Evolutionary conservation across 176 grass and related monocot genomes (phyloP), one percentile per base, ranked within the genome.

Genomic region (Alopecurus myosuroides): DNA sequence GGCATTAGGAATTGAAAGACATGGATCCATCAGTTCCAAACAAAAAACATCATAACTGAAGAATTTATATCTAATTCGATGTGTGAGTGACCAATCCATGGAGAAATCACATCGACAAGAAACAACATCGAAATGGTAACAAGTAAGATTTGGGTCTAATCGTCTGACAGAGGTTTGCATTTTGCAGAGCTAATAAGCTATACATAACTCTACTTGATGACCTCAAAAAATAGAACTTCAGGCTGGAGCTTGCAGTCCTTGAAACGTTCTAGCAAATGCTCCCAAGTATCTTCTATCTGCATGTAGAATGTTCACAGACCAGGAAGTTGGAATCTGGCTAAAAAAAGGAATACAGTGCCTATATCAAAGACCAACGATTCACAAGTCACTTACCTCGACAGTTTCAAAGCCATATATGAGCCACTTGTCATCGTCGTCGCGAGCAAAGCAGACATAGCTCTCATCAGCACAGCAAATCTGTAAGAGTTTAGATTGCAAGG

Each of bases 401-500:
- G 20, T 81, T 4, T 66, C 11, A 20, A 20, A 61, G 15, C 31
- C 58, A 80, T 63, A 49, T 63, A 80, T 65, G 40, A 65, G 40
- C 77, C 77, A 80, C 77, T n/a, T 80, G 58, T 80, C 60, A 18
- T 80, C 9, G 19, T 51, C 17, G 49, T 80, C 18, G 0, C 45
- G 44, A 81, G 78, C 62, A 81, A 81, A 68, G 78, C 44, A 81
- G 62, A 81, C 20, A 6, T 68, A 68, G 30, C 44, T 7, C 7
- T 49, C 62, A 26, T 52, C 62, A 20, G 22, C 62, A 52, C 35
- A 69, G 62, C 19, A 51, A 13, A 81, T 68, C 78, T 81, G 45
- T 13, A 69, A 52, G 44, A 37, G 77, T 65, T 81, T 66, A 22
- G 45, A 51, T 52, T 30, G 11, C 19, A 67, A 15, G 44, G 6